Evolutionary conservation across 805 yeast genomes (phyloP).

Genomic region (Pichia deserticola): DNA sequence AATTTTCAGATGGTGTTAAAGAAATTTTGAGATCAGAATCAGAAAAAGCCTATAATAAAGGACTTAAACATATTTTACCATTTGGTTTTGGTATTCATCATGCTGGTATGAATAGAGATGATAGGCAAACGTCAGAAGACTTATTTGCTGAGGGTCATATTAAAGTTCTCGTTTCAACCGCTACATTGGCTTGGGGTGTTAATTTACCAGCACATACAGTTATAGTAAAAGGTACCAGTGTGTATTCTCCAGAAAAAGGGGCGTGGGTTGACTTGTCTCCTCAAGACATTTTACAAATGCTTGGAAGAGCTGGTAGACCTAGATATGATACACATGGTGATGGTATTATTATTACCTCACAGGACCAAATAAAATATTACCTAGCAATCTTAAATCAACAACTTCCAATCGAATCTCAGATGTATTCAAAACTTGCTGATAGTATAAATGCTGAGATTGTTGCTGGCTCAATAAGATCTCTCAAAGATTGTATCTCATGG

Average conservation of each 20-base stretch:
- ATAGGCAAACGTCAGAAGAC: conserved; percentile 75
- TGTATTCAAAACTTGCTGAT: conserved; percentile 65
- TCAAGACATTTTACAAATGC: conserved; percentile 91
- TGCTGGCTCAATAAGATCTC: conserved; percentile 51
- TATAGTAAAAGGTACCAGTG: conserved; percentile 86
- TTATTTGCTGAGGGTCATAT: conserved; percentile 81
- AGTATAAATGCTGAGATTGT: conserved; percentile 82
- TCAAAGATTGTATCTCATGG: conserved; percentile 75
- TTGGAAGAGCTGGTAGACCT: conserved; percentile 98
- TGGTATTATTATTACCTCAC: conserved; percentile 87
- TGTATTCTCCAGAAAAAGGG: conserved; percentile 86
- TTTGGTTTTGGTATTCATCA: conserved; percentile 85
- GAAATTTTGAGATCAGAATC: conserved; percentile 63
- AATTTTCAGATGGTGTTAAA: conserved; percentile 46
- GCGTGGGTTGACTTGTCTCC: conserved; percentile 88
- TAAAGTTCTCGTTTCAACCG: conserved; percentile 82
- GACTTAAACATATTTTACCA: conserved; percentile 52
- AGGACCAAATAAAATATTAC: conserved; percentile 79
- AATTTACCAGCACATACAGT: conserved; percentile 94
- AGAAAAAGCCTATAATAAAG: conserved; percentile 43
- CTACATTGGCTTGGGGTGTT: conserved; percentile 97
- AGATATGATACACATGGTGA: conserved; percentile 88
- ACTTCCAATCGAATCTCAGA: conserved; percentile 85
- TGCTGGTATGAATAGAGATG: conserved; percentile 74
- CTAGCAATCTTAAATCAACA: conserved; percentile 87